A percentile compares a stretch with the other conserved stretches of the same genome.
Conservation (phyloP, 768 basidiomycete species). For the Lenzites betulinus region DNA sequence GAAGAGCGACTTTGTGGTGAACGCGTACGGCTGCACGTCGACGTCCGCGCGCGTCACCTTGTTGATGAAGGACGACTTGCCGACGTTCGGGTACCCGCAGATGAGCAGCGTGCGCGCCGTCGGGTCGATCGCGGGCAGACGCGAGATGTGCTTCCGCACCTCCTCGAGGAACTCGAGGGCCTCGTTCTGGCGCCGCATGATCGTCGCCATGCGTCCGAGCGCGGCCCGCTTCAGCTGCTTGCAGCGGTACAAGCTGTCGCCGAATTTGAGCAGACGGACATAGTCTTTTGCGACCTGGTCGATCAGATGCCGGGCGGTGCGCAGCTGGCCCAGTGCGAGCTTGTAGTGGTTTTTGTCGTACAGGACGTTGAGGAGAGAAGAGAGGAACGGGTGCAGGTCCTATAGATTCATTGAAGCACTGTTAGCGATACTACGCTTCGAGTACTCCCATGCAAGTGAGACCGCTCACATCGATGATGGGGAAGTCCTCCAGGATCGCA, state of each 20-base stretch:
- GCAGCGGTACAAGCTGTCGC: conserved; percentile 95
- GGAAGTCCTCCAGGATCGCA: conserved; percentile 94
- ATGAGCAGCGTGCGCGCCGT: conserved; percentile 97
- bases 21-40: conserved; percentile 98
- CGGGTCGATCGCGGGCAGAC: conserved; percentile 97
- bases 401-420: conserved; percentile 24
- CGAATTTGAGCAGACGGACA: conserved; percentile 94
- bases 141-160: conserved; percentile 98
- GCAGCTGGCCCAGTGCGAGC: conserved; percentile 94
- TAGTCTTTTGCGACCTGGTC: conserved; percentile 98
- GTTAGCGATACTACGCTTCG: too few species aligned
- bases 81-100: conserved; percentile 99
- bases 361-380: conserved; percentile 95
- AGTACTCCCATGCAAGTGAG: background rate
- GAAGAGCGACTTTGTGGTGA: conserved; percentile 98
- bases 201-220: conserved; percentile 98
- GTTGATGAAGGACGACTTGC: conserved; percentile 99
- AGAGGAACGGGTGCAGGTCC: conserved; percentile 95
- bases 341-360: conserved; percentile 99
- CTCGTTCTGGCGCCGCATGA: conserved; percentile 99
- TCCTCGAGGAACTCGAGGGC: conserved; percentile 98
- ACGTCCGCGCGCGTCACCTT: conserved; percentile 99
- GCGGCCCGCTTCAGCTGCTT: conserved; percentile 98
- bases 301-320: conserved; percentile 94
- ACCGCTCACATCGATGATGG: conserved; percentile 87